These are phyloP conservation scores for Trichoderma sp. DNA, from an alignment of 2,329 filamentous ascomycete genomes.

Conservation along the genomic window DNA sequence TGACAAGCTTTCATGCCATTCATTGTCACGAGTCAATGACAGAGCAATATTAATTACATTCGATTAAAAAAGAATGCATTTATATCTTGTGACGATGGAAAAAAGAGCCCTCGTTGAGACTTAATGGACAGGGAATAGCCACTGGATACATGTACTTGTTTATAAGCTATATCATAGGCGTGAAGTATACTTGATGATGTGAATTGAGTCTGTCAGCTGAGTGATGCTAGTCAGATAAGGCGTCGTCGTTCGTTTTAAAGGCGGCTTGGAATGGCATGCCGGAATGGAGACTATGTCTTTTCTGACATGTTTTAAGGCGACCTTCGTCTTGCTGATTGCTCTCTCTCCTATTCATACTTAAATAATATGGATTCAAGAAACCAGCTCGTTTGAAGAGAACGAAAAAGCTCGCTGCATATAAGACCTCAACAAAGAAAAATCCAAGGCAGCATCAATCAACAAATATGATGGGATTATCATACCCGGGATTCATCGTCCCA, in stretches of 20 bases:
- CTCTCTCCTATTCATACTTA: not conserved
- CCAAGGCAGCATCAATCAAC: not conserved
- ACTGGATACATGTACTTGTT: no score
- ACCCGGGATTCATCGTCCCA: not conserved
- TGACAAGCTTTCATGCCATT: not conserved
- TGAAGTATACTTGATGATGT: not conserved
- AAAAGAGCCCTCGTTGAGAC: not conserved
- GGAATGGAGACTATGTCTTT: not conserved
- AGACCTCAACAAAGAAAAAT: not conserved
- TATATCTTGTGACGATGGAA: not conserved
- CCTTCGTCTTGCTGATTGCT: not conserved
- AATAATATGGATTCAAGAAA: not conserved
- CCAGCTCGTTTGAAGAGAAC: not conserved
- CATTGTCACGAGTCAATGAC: not conserved
- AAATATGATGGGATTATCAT: not conserved
- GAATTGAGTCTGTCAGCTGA: not conserved
- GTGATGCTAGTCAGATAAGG: not conserved
- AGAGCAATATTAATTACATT: not conserved
- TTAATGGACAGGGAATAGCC: accelerated
- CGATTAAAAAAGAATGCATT: not conserved
- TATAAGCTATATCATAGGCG: not conserved
- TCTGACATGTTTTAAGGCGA: not conserved
- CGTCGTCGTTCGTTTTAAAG: not conserved
- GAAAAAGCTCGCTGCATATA: accelerated
- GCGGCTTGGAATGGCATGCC: not conserved